These are phyloP conservation scores for Zygoascus flipseniorum DNA, from an alignment of 805 yeast species.

Conservation along the genomic window DNA sequence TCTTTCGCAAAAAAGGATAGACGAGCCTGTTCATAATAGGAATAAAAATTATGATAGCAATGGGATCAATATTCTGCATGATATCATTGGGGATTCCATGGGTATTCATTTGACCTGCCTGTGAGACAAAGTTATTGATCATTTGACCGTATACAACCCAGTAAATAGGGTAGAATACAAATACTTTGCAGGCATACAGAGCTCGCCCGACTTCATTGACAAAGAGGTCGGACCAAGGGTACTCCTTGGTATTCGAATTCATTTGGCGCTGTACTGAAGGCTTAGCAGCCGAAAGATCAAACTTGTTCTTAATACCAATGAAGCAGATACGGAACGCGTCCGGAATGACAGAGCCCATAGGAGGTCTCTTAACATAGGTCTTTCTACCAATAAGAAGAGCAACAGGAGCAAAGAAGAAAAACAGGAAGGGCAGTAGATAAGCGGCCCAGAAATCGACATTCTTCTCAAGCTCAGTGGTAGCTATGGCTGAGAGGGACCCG, in stretches of 20 bases:
- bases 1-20: constrained; percentile 44
- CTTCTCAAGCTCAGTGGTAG: constrained; percentile 64
- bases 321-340: constrained; percentile 40
- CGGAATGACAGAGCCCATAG: constrained; percentile 52
- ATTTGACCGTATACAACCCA: constrained; percentile 71
- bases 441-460: constrained; percentile 60
- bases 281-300: constrained; percentile 46
- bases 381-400: constrained; percentile 47
- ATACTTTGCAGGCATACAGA: constrained; percentile 63
- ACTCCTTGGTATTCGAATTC: constrained; percentile 21
- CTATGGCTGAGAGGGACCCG: constrained; percentile 67
- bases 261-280: constrained; percentile 45
- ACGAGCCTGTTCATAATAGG: constrained; percentile 59
- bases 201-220: constrained; percentile 68
- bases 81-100: constrained; percentile 78
- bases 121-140: constrained; percentile 63
- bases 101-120: constrained; percentile 64
- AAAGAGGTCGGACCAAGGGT: constrained; percentile 57
- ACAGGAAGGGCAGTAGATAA: constrained; percentile 59
- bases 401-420: constrained; percentile 51
- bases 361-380: constrained; percentile 49
- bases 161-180: constrained; percentile 60
- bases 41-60: constrained; percentile 67
- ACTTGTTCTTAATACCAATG: constrained; percentile 39
- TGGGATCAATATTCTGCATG: constrained; percentile 65